Base-by-base conservation (phyloP, 148 eudicot genomes). In the Camellia japonica region DNA sequence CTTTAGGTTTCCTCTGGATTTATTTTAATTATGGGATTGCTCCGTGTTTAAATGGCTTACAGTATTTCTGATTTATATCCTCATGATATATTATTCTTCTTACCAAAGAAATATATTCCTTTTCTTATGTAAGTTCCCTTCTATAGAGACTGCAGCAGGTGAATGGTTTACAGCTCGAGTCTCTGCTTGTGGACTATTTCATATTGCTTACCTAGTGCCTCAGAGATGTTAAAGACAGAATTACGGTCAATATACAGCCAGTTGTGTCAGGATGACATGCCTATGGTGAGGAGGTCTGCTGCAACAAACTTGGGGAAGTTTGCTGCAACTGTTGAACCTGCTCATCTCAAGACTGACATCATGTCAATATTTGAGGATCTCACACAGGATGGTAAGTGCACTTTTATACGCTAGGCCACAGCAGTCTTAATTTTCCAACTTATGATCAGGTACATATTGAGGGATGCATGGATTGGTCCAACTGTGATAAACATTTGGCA, bases 141-240 rank as follows among this genome's bases (percentile, higher is more conserved):
- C 10, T 80, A 54, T 83, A 96, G 99, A 92, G 98, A 87, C 82
- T 96, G 99, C 99, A 69, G 99, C 97, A 47, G 99, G 99, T 71
- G 99, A 96, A 85, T 96, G 99, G 99, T 96, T 96, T 86, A 96
- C 99, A 51, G 98, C 98, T 66, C 93, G 99, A 82, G 97, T 96
- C 68, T 96, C 99, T 44, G 87, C 98, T 30, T 94, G 99, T 87
- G 99, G 99, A 80, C 78, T 96, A 80, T 96, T 96, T 85, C 97
- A 94, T 79, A 91, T 93, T 85, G 99, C 95, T 59, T 96, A 96
- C 74, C 99, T 6, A 92, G 97, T 86, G 98, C 99, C 46, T 83
- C 94, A 54, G 99, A 96, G 72, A 56, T 66, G 73, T 82, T 86
- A 72, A 96, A 91, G 91, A 85, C 92, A n/a, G 99, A 96, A 81